Base-by-base conservation (phyloP, 306 rosid species). In the Lotus japonicus region DNA sequence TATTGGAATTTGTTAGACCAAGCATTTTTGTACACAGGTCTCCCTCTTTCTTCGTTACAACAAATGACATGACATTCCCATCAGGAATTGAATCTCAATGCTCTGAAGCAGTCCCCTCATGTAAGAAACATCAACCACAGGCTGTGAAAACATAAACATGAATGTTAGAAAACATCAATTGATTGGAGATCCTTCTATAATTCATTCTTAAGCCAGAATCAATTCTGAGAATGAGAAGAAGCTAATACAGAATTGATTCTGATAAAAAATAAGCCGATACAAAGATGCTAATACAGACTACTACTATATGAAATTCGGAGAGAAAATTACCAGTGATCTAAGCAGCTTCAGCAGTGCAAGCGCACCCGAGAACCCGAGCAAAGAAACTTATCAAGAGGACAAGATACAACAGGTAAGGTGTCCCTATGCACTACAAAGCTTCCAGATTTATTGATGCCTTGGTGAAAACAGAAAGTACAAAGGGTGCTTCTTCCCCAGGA, bases 401-500 rank as follows among this genome's bases (percentile, higher is more conserved):
- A 70, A 9, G 49, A 72, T 10, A 61, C 70, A 31, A 78, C 81
- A 36, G 74, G 60, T 61, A 62, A 59, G 55, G 58, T 55, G 81
- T 57, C 68, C 70, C 65, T 39, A 38, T 58, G 75, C 74, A 38
- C 87, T 90, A 90, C 65, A 95, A 77, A 80, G 87, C 88, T 83
- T 95, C 99, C 81, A 95, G 77, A 66, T 89, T 82, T 72, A 95
- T 67, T 21, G 96, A 90, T 68, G 99, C 99, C 81, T 95, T 95
- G 33, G 99, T 95, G 86, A 95, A 95, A 75, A 95, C 97, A 53
- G 96, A 95, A 43, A 95, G 97, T 68, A 95, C 97, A 70, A 95
- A 95, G 9, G 99, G 99, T 36, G 99, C 99, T 88, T 95, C 99
- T 85, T 95, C 97, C 43, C 95, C 96, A 13, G 99, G 99, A 79